phyloP scores from a whole-genome alignment of 148 eudicot genomes.

The Amaranthus palmeri region DNA sequence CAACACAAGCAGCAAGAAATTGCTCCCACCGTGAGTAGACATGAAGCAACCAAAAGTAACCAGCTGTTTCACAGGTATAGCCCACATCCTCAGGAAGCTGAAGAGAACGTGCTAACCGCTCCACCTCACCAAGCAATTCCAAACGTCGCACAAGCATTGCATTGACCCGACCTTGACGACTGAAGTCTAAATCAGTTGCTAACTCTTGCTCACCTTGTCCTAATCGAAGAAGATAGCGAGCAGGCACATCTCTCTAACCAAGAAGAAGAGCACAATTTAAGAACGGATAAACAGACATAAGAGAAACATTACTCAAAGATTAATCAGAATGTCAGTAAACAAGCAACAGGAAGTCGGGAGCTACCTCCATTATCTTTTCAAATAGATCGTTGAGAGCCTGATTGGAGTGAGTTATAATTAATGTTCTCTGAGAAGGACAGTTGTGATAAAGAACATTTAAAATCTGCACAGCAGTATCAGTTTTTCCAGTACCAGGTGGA shows the following conservation, averaged over 20 bases:
- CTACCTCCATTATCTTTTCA: constrained; percentile 97
- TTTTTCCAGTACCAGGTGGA: constrained; percentile 99
- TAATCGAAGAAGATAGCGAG: constrained; percentile 96
- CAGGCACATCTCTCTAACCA: constrained; percentile 92
- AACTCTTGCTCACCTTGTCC: constrained; percentile 99
- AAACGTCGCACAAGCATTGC: constrained; percentile 95
- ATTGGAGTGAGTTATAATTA: constrained; percentile 95
- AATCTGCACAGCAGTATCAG: constrained; percentile 95
- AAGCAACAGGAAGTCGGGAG: constrained; percentile 9
- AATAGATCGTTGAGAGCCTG: constrained; percentile 96
- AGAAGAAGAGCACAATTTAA: constrained; percentile 4
- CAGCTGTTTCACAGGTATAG: constrained; percentile 97
- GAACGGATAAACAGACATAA: neutral
- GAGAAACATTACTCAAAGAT: neutral
- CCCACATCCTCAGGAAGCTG: constrained; percentile 97
- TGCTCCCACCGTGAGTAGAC: constrained; percentile 98
- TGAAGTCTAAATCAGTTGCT: constrained; percentile 96
- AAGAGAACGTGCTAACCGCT: constrained; percentile 94
- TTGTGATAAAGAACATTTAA: constrained; percentile 94
- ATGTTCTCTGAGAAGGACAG: constrained; percentile 94
- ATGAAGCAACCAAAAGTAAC: constrained; percentile 95
- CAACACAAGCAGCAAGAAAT: constrained; percentile 80
- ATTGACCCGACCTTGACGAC: constrained; percentile 98
- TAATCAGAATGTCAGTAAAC: neutral
- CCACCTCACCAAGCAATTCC: constrained; percentile 93